A percentile compares a stretch with the other conserved stretches of the same genome.
phyloP scores from a whole-genome alignment of 2,329 filamentous ascomycete species.

The Plectosphaerella sp. region DNA sequence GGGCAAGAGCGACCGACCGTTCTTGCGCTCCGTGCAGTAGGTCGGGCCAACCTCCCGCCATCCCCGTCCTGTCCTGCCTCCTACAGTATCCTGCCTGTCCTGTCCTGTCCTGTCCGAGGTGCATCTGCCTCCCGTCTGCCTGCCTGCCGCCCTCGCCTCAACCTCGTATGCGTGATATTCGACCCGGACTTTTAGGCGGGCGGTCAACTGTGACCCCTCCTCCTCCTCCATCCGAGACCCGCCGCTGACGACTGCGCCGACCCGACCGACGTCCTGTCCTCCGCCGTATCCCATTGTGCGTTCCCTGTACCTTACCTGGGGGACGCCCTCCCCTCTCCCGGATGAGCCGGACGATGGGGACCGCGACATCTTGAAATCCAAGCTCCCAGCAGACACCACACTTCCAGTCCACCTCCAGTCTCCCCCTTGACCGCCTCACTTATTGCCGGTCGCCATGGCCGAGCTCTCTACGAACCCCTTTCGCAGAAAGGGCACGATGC shows the following conservation, averaged over 20 bases:
- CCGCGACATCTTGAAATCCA: not conserved
- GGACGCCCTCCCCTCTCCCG: constrained; percentile 1
- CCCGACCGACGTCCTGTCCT: not conserved
- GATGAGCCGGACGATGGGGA: constrained; percentile 5
- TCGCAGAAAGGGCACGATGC: constrained; percentile 33
- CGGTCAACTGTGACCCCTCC: not conserved
- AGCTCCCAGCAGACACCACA: not conserved
- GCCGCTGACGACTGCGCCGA: not conserved
- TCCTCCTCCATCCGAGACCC: not conserved
- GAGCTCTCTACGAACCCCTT: constrained; percentile 47
- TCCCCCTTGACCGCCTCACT: not conserved
- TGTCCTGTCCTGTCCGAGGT: no score
- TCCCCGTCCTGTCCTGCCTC: no score
- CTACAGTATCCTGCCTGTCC: no score
- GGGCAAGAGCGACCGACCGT: no score
- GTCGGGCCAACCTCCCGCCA: no score
- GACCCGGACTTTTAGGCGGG: not conserved
- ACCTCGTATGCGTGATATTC: not conserved
- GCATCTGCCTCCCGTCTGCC: no score
- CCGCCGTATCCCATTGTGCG: no score
- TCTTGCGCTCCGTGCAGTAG: no score
- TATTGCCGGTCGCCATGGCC: constrained; percentile 23
- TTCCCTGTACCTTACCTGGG: no score
- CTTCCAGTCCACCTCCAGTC: not conserved
- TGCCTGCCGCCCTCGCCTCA: not conserved